Evolutionary conservation across 2,329 filamentous ascomycete genomes (phyloP).

Genomic region (Ceratocystis cubensis): DNA sequence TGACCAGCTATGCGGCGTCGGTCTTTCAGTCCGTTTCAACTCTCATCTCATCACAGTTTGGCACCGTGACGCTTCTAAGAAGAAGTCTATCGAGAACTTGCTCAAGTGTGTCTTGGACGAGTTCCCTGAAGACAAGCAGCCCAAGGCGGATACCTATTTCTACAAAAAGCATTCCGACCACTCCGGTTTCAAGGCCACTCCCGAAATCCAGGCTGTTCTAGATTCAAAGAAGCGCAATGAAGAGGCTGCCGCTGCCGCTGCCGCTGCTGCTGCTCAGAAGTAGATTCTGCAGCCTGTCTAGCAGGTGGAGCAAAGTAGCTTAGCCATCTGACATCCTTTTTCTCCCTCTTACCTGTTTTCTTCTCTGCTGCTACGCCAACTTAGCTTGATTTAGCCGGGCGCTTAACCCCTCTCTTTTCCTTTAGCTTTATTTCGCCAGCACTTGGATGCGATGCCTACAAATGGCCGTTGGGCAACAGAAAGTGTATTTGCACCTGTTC

Average conservation of each 20-base stretch:
- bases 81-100: slow-evolving; percentile 64
- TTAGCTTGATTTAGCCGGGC: neutral
- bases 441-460: neutral
- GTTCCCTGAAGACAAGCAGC: slow-evolving; percentile 58
- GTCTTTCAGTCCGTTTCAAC: slow-evolving; percentile 78
- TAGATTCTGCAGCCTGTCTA: neutral
- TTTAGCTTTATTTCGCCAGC: neutral
- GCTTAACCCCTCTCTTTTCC: neutral
- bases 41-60: slow-evolving; percentile 80
- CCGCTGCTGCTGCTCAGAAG: slow-evolving; percentile 23
- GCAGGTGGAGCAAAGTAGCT: neutral
- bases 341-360: neutral
- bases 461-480: neutral
- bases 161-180: slow-evolving; percentile 90
- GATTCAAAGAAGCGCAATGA: slow-evolving; percentile 40
- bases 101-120: slow-evolving; percentile 60
- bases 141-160: slow-evolving; percentile 59
- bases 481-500: neutral
- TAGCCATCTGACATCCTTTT: neutral
- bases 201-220: slow-evolving; percentile 44
- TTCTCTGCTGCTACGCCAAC: neutral
- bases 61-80: slow-evolving; percentile 77
- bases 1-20: slow-evolving; percentile 81
- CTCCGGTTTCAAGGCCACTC: slow-evolving; percentile 59
- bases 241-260: slow-evolving; percentile 23